Evolutionary conservation across 805 yeast species (phyloP).

Genomic region (Metschnikowia sp.): DNA sequence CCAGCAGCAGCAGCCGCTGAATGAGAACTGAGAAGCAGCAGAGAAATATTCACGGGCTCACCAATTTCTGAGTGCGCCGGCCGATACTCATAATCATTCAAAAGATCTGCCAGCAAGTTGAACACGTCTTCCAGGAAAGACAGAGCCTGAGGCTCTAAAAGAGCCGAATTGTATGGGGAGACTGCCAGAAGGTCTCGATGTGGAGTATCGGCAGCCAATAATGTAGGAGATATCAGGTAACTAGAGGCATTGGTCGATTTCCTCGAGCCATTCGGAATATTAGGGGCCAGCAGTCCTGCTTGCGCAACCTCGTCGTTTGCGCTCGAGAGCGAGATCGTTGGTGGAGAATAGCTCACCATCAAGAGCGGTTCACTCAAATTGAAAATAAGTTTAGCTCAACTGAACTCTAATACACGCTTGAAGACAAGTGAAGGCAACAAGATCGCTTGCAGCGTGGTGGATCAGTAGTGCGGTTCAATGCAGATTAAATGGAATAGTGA

Average conservation of each 20-base stretch:
- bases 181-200: not conserved
- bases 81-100: constrained; percentile 4
- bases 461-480: not conserved
- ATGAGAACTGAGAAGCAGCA: constrained; percentile 15
- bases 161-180: constrained; percentile 11
- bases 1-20: constrained; percentile 7
- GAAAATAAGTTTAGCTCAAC: not conserved
- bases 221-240: constrained; percentile 2
- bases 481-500: not conserved
- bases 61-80: not conserved
- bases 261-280: not conserved
- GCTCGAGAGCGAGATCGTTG: constrained; percentile 13
- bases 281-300: constrained; percentile 1
- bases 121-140: constrained; percentile 10
- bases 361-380: too few relatives aligned
- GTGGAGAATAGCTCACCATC: constrained; percentile 16
- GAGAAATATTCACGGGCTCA: constrained; percentile 7
- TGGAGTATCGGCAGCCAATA: not conserved
- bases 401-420: not conserved
- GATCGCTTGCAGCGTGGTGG: not conserved
- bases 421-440: not conserved
- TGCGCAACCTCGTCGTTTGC: constrained; percentile 7
- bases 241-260: not conserved
- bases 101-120: constrained; percentile 6
- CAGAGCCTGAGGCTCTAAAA: constrained; percentile 9